Percentiles rank a stretch among this genome's conserved stretches.
Evolutionary conservation across 352 stramenopile genomes (phyloP).

Genomic region (Globisporangium orthogonon): DNA sequence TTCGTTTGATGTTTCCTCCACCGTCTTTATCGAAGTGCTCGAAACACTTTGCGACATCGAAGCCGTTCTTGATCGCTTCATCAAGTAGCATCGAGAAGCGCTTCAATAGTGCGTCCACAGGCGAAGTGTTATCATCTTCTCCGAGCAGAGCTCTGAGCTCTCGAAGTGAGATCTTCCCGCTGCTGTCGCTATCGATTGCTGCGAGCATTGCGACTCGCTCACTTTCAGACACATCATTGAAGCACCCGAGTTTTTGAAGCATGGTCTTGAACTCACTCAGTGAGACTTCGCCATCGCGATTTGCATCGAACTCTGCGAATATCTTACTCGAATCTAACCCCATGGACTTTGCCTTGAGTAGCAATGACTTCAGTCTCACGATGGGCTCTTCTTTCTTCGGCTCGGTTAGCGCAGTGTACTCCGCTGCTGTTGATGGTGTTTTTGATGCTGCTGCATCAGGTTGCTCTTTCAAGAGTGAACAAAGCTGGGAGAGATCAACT

Average conservation of each 20-base stretch:
- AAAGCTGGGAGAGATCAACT: conserved; percentile 11
- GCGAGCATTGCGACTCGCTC: conserved; percentile 43
- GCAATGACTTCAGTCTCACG: conserved; percentile 15
- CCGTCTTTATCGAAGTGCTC: conserved; percentile 83
- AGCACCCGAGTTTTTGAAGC: conserved; percentile 39
- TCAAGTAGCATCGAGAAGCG: conserved; percentile 39
- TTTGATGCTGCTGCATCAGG: not conserved
- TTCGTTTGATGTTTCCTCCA: conserved; percentile 47
- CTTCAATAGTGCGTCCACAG: conserved; percentile 16
- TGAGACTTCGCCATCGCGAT: conserved; percentile 53
- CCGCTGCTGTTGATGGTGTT: too few species aligned
- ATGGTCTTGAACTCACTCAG: conserved; percentile 42
- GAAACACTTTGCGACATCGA: conserved; percentile 61
- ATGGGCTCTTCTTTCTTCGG: conserved; percentile 3
- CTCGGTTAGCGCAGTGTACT: too few species aligned
- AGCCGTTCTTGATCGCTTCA: conserved; percentile 32
- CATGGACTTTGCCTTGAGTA: conserved; percentile 30
- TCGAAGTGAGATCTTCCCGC: conserved; percentile 43
- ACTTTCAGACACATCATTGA: conserved; percentile 29
- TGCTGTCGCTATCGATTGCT: conserved; percentile 41
- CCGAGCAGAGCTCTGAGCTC: conserved; percentile 52
- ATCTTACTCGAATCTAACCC: conserved; percentile 38
- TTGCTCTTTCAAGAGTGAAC: not conserved
- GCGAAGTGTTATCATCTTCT: not conserved
- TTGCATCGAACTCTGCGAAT: conserved; percentile 67